A percentile compares a stretch with the other conserved stretches of the same genome.
phyloP scores from a whole-genome alignment of 2,329 filamentous ascomycete genomes.

The Polychaeton citri region DNA sequence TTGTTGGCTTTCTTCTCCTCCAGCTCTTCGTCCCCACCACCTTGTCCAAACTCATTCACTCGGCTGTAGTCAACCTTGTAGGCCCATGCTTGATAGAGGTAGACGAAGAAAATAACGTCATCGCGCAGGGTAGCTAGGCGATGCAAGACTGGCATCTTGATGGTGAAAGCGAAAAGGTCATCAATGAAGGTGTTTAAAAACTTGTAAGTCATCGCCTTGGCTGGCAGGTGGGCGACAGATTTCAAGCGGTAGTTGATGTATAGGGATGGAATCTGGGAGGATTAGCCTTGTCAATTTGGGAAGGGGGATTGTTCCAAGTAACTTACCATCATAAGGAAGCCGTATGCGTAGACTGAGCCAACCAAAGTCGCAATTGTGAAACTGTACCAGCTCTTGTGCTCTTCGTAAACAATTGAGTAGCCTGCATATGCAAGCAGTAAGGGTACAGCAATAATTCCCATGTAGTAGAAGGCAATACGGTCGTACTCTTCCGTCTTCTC shows the following conservation, averaged over 20 bases:
- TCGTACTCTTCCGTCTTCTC: constrained; percentile 98
- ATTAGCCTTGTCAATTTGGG: background rate
- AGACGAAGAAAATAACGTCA: constrained; percentile 96
- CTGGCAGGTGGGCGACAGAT: constrained; percentile 88
- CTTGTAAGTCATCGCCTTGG: constrained; percentile 94
- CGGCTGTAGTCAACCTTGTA: constrained; percentile 86
- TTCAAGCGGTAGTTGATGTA: constrained; percentile 99
- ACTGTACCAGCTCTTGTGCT: constrained; percentile 85
- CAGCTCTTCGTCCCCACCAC: constrained; percentile 72
- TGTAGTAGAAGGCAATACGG: constrained; percentile 91
- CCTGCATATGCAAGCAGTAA: constrained; percentile 76
- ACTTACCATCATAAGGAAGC: constrained; percentile 87
- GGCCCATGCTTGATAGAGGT: constrained; percentile 84
- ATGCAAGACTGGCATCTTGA: constrained; percentile 96
- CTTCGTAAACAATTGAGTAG: constrained; percentile 86
- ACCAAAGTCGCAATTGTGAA: constrained; percentile 92
- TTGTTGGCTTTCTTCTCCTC: constrained; percentile 35
- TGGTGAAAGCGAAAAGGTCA: constrained; percentile 95
- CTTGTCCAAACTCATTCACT: constrained; percentile 96
- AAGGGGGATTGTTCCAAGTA: constrained; percentile 3
- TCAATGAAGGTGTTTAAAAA: constrained; percentile 99
- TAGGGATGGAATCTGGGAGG: constrained; percentile 52
- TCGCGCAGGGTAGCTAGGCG: constrained; percentile 84
- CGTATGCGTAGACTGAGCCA: constrained; percentile 92
- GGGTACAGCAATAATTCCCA: constrained; percentile 84